Conservation (phyloP, 805 yeast genomes). For the Spathaspora boniae region DNA sequence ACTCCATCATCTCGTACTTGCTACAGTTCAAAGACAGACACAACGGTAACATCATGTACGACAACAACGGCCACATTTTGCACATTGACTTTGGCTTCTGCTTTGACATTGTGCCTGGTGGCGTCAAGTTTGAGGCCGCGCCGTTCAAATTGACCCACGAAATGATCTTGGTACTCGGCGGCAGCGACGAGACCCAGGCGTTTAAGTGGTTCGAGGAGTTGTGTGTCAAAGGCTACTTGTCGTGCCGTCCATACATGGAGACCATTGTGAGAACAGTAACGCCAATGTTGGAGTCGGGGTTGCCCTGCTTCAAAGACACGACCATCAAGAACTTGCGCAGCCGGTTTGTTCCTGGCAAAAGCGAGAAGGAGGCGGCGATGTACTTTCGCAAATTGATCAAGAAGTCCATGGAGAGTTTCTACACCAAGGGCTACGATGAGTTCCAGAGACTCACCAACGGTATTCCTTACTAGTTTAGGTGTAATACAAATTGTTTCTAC, state of each 20-base stretch:
- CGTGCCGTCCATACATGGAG: conserved; percentile 85
- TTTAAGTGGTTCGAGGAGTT: conserved; percentile 92
- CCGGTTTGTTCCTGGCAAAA: conserved; percentile 77
- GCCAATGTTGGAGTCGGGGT: conserved; percentile 93
- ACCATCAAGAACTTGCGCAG: conserved; percentile 75
- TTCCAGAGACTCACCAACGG: conserved; percentile 97
- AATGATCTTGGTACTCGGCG: conserved; percentile 97
- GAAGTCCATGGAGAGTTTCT: conserved; percentile 81
- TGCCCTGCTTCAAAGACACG: conserved; percentile 91
- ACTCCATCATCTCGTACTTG: conserved; percentile 84
- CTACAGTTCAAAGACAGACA: conserved; percentile 96
- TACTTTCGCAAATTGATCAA: conserved; percentile 72
- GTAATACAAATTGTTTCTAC: too few species aligned
- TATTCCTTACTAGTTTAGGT: conserved; percentile 67
- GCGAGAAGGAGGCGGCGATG: conserved; percentile 81
- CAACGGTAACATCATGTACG: conserved; percentile 97
- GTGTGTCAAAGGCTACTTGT: conserved; percentile 87
- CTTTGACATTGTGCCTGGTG: conserved; percentile 98
- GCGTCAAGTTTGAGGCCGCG: conserved; percentile 96
- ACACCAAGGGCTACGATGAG: conserved; percentile 94
- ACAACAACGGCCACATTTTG: conserved; percentile 87
- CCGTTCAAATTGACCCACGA: conserved; percentile 96
- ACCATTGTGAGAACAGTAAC: conserved; percentile 77
- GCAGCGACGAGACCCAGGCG: conserved; percentile 76
- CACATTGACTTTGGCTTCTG: conserved; percentile 99